phyloP scores from a whole-genome alignment of 208 protist species.

The Trypanosomatidae sp. region DNA sequence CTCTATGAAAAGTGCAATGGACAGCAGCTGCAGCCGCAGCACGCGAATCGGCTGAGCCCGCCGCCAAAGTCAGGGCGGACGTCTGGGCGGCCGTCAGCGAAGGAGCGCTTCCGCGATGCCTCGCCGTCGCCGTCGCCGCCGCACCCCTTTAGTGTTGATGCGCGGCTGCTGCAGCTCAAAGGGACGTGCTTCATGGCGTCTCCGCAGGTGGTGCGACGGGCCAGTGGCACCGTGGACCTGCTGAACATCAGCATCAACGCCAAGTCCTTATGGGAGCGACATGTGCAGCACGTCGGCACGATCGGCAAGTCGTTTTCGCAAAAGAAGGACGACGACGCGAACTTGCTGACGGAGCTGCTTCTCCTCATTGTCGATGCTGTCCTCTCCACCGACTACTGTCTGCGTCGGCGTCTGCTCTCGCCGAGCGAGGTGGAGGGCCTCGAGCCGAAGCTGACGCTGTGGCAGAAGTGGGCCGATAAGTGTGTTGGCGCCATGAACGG shows the following conservation, averaged over 20 bases:
- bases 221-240: conserved; percentile 34
- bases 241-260: conserved; percentile 41
- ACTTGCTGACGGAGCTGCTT: conserved; percentile 22
- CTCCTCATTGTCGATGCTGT: conserved; percentile 53
- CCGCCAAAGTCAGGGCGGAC: no score
- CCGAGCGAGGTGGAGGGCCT: conserved; percentile 30
- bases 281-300: conserved; percentile 17
- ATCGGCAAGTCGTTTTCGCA: conserved; percentile 9
- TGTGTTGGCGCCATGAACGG: conserved; percentile 28
- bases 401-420: conserved; percentile 26
- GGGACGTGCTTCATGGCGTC: conserved; percentile 52
- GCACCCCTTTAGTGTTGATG: no score
- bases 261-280: conserved; percentile 36
- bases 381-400: conserved; percentile 43
- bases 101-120: no score
- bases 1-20: no score
- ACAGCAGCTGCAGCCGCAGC: no score
- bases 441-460: conserved; percentile 27
- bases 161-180: conserved; percentile 28
- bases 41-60: no score
- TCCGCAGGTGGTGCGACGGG: conserved; percentile 28
- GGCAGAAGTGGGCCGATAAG: conserved; percentile 31
- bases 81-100: no score
- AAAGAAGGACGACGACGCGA: conserved; percentile 15
- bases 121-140: no score